These are phyloP conservation scores for Fusarium mangiferae DNA, from an alignment of 2,329 filamentous ascomycete species.

Conservation along the genomic window DNA sequence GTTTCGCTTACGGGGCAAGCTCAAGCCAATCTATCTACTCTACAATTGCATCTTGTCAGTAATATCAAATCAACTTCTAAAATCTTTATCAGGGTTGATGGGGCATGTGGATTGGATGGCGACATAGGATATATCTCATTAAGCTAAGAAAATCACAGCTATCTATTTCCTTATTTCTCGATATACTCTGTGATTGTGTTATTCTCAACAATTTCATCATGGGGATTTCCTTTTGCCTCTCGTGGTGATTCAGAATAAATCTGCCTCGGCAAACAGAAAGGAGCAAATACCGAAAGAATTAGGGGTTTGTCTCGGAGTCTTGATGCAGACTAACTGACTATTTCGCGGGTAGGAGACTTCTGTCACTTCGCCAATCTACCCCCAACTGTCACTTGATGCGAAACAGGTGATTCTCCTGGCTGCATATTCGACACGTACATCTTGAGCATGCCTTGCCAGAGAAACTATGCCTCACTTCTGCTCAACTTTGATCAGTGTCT, in stretches of 20 bases:
- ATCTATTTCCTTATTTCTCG: neutral
- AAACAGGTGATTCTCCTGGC: neutral
- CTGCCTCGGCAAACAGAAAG: neutral
- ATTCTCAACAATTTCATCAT: neutral
- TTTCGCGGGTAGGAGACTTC: neutral
- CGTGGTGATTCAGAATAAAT: neutral
- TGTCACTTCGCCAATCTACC: neutral
- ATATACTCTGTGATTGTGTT: neutral
- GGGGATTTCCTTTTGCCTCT: neutral
- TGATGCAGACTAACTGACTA: conserved; percentile 16
- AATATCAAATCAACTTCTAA: neutral
- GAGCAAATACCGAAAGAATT: conserved; percentile 28
- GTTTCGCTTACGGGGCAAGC: neutral
- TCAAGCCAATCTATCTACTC: neutral
- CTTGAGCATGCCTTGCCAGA: neutral
- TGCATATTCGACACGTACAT: neutral
- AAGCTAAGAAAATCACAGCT: neutral
- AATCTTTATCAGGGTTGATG: neutral
- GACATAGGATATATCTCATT: neutral
- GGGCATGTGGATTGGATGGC: neutral
- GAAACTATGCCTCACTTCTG: neutral
- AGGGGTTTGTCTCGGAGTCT: neutral
- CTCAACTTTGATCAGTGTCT: neutral
- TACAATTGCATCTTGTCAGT: neutral
- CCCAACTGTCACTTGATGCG: conserved; percentile 3